Conservation (phyloP, 1,139 yeast species). For the Dujonia santamariae region DNA sequence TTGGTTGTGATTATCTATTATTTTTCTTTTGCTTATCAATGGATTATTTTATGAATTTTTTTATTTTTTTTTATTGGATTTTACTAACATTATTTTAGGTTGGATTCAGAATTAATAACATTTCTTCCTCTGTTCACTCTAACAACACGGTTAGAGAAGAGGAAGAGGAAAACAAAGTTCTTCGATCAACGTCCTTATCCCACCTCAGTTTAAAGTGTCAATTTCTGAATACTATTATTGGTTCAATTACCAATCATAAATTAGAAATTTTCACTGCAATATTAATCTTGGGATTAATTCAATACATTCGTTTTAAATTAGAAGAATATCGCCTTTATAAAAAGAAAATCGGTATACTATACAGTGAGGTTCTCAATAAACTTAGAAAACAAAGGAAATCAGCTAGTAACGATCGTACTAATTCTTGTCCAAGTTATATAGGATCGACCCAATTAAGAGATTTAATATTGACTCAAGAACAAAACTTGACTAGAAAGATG, state of each 20-base stretch:
- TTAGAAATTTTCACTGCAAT: conserved; percentile 26
- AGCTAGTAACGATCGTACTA: conserved; percentile 20
- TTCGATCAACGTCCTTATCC: conserved; percentile 73
- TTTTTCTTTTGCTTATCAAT: conserved; percentile 1
- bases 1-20: not conserved
- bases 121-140: conserved; percentile 22
- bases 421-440: conserved; percentile 41
- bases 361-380: conserved; percentile 44
- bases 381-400: conserved; percentile 38
- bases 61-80: not conserved
- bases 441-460: conserved; percentile 81
- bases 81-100: conserved; percentile 28
- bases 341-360: conserved; percentile 32
- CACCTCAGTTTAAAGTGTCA: conserved; percentile 63
- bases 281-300: conserved; percentile 16
- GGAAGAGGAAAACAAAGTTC: conserved; percentile 42
- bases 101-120: conserved; percentile 23
- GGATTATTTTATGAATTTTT: not conserved
- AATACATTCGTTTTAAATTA: conserved; percentile 27
- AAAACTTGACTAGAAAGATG: conserved; percentile 40
- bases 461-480: conserved; percentile 47
- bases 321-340: conserved; percentile 28
- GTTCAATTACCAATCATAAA: conserved; percentile 46
- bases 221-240: conserved; percentile 51
- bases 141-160: conserved; percentile 30